Conservation (phyloP, 306 rosid genomes). For the Amphicarpaea edgeworthii region DNA sequence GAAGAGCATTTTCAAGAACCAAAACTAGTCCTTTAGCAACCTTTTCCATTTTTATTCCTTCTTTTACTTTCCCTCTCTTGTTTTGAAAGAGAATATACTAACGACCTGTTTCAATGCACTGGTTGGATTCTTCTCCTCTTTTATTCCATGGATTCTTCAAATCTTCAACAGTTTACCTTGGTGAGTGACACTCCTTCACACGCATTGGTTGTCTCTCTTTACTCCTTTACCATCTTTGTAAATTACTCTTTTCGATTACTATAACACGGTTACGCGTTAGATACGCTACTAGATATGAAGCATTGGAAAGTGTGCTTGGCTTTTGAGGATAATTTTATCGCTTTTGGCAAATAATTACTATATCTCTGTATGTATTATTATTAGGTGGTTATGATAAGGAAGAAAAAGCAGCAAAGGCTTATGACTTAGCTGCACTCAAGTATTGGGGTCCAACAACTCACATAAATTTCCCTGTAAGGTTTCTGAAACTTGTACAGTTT, state of each 20-base stretch:
- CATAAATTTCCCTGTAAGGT: slow-evolving; percentile 93
- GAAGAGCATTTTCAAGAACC: slow-evolving; percentile 36
- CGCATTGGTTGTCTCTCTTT: slow-evolving; percentile 44
- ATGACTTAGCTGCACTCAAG: slow-evolving; percentile 97
- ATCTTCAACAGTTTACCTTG: slow-evolving; percentile 85
- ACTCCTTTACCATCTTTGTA: slow-evolving; percentile 44
- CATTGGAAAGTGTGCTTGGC: slow-evolving; percentile 54
- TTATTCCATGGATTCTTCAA: slow-evolving; percentile 54
- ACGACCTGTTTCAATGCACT: slow-evolving; percentile 59
- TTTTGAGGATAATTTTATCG: slow-evolving; percentile 41
- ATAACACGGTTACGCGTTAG: slow-evolving; percentile 20
- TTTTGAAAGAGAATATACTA: slow-evolving; percentile 54
- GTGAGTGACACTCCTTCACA: slow-evolving; percentile 60
- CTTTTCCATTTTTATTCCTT: slow-evolving; percentile 14
- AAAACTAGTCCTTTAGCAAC: slow-evolving; percentile 30
- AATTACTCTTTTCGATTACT: slow-evolving; percentile 44
- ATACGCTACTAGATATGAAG: slow-evolving; percentile 35
- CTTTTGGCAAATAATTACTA: slow-evolving; percentile 38
- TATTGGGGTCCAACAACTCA: slow-evolving; percentile 99
- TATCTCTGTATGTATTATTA: slow-evolving; percentile 38
- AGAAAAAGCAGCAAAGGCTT: slow-evolving; percentile 97
- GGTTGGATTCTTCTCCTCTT: slow-evolving; percentile 55
- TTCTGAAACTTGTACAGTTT: slow-evolving; percentile 40
- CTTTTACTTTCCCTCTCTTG: slow-evolving; percentile 34
- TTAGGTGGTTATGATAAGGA: slow-evolving; percentile 99